A percentile compares a stretch with the other conserved stretches of the same genome.
These are phyloP conservation scores for Cicer judaicum DNA, from an alignment of 306 rosid species.

Conservation along the genomic window DNA sequence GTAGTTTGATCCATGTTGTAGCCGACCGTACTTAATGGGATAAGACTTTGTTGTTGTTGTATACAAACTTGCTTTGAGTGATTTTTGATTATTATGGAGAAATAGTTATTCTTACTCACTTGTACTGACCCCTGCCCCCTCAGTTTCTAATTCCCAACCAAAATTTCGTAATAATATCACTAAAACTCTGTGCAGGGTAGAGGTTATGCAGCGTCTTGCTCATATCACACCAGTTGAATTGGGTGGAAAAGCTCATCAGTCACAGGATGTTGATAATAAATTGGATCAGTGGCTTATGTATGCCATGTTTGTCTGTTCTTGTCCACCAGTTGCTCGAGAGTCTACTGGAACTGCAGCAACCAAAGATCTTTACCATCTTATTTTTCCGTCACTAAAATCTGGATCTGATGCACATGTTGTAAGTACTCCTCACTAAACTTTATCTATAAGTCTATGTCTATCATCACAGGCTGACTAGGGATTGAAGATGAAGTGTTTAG, in stretches of 20 bases:
- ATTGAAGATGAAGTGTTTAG: constrained; percentile 35
- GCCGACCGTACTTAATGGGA: too few relatives aligned
- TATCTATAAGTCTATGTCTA: constrained; percentile 28
- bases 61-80: constrained; percentile 4
- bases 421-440: constrained; percentile 53
- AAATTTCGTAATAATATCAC: constrained; percentile 39
- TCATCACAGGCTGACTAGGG: constrained; percentile 31
- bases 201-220: constrained; percentile 92
- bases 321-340: constrained; percentile 85
- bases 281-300: constrained; percentile 99
- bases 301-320: constrained; percentile 92
- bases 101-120: not conserved
- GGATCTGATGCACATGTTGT: constrained; percentile 91
- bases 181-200: constrained; percentile 66
- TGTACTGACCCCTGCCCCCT: not conserved
- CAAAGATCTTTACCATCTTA: constrained; percentile 90
- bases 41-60: too few relatives aligned
- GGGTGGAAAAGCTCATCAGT: constrained; percentile 95
- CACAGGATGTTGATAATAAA: constrained; percentile 94
- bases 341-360: constrained; percentile 64
- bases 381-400: constrained; percentile 89
- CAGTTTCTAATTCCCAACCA: constrained; percentile 18
- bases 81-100: constrained; percentile 2
- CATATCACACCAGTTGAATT: constrained; percentile 91
- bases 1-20: too few relatives aligned